Evolutionary conservation across 106 monocot species (phyloP), one percentile per base, ranked within the genome.

Genomic region (Dendrobium huoshanense): DNA sequence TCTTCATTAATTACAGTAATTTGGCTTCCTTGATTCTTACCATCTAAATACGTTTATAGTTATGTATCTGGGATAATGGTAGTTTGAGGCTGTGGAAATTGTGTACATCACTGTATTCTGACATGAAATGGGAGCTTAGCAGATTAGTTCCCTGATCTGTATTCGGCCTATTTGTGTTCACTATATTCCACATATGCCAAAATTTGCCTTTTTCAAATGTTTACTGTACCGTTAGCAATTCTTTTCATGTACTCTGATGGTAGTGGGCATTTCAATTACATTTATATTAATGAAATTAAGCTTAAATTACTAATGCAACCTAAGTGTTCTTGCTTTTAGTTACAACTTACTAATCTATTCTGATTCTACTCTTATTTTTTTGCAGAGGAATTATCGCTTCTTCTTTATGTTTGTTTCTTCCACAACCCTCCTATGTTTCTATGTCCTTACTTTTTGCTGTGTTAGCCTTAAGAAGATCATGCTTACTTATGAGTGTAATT

Each of bases 371-470:
- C 13, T 41, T 80, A 2, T 31, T 70, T 70, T 70, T 29, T n/a
- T 80, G 83, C 92, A 89, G 89, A 89, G 92, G 78, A 91, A 91
- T 58, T 91, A 89, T 56, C 84, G 82, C 25, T 89, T 85, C 76
- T 91, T 91, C 43, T 89, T 86, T 42, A 86, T 92, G 87, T 90
- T 90, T 42, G 82, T 90, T 33, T 82, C 81, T 19, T 75, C 85
- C 3, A 85, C 90, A 8, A 88, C 92, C 1, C 11, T 86, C 15
- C 78, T 92, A 19, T 92, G 92, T 49, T 80, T 89, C 13, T 92
- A 87, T 79, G 92, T 92, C 49, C 89, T 92, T 48, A 72, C 59
- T 44, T 92, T 88, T 48, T 86, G 89, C 84, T 92, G 89, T 87
- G 86, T 88, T 19, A 87, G 83, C 80, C 87, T 92, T 20, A 74